Evolutionary conservation across 345 rosid species (phyloP), one percentile per base, ranked within the genome.

Genomic region (Viola odorata): DNA sequence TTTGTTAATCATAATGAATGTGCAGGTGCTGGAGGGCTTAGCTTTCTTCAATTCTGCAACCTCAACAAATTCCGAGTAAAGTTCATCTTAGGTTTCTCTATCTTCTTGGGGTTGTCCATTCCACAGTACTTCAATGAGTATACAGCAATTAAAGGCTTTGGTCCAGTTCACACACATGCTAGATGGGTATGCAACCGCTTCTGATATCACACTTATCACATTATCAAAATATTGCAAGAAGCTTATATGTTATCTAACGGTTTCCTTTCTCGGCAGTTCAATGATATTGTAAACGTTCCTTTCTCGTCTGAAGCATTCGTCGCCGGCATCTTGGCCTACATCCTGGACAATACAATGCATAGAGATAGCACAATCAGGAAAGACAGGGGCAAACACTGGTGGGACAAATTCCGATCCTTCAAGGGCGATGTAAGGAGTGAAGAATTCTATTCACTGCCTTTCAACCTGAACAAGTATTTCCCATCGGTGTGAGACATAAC

Each of bases 321-420:
- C 10, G 99, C 96, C 6, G 97, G 96, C 50, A 56, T 70, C 12
- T 62, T 88, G 65, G 97, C 97, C 11, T 86, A 68, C 64, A 86
- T 94, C 74, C 84, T 90, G 12, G 97, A 90, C 77, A 85, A 73
- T 49, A 90, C 97, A 1, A 66, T 94, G 68, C 84, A 79, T 67
- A 73, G 66, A 70, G 87, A 80, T 40, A 59, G 65, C 51, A 41
- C 69, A 9, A 67, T 82, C 50, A 82, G 86, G 84, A 94, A 90
- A 75, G 99, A 94, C 78, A 38, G 97, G 59, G 99, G 99, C 37
- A 85, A 77, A 75, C 92, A 88, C 66, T 94, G 99, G 99, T 90
- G 99, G 99, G 91, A 81, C 70, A 94, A 50, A 51, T 94, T 86
- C 89, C 58, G 73, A 77, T 68, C 84, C 8, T 94, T 72, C 85